phyloP scores from a whole-genome alignment of 2,329 filamentous ascomycete genomes.

The Nemania abortiva region DNA sequence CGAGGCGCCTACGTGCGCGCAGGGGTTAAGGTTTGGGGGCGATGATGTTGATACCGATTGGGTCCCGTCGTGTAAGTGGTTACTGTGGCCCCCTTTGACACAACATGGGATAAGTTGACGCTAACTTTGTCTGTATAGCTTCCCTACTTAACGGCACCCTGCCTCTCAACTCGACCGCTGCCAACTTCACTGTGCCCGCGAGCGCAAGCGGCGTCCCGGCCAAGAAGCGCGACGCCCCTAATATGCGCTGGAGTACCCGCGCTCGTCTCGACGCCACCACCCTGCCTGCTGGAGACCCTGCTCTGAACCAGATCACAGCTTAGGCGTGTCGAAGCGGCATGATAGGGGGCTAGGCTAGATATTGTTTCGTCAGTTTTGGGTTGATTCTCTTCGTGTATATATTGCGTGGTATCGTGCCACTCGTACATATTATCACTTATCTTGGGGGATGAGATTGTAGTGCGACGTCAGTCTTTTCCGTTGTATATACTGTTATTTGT shows the following conservation, averaged over 20 bases:
- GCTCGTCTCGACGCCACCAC: conserved; percentile 38
- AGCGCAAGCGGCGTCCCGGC: conserved; percentile 10
- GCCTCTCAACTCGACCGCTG: conserved; percentile 36
- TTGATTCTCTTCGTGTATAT: conserved; percentile 33
- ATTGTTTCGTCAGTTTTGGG: not conserved
- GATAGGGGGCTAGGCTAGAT: not conserved
- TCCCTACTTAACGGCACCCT: conserved; percentile 39
- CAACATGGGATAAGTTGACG: not conserved
- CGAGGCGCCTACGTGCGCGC: conserved; percentile 41
- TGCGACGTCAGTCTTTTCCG: conserved; percentile 18
- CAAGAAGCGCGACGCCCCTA: conserved; percentile 32
- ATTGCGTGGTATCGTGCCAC: conserved; percentile 6
- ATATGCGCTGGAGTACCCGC: conserved; percentile 36
- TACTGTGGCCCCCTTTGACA: not conserved
- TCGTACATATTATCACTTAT: conserved; percentile 22
- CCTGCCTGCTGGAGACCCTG: conserved; percentile 34
- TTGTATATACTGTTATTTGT: conserved; percentile 24
- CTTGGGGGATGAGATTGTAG: conserved; percentile 2
- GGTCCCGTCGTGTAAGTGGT: conserved; percentile 43
- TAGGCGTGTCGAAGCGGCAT: conserved; percentile 1
- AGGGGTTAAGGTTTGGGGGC: conserved; percentile 29
- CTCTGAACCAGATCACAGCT: conserved; percentile 31
- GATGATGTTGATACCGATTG: conserved; percentile 38
- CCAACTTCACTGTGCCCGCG: conserved; percentile 23
- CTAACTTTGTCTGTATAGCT: conserved; percentile 20